phyloP scores from a whole-genome alignment of 2,329 filamentous ascomycete species.

The Paecilomyces dactylethromorphus region DNA sequence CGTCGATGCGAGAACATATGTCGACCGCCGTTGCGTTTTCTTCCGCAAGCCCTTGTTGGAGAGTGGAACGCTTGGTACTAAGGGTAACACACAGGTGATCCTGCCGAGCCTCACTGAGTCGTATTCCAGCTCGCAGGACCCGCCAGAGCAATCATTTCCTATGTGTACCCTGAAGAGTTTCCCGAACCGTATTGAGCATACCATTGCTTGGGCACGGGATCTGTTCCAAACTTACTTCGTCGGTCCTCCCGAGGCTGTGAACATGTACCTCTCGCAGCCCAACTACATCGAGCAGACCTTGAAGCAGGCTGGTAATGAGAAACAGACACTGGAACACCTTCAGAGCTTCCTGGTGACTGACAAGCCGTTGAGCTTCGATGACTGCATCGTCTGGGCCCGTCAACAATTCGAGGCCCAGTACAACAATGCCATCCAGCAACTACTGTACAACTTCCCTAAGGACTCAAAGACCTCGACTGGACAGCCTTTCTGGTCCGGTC shows the following conservation, averaged over 20 bases:
- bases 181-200: constrained; percentile 97
- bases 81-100: constrained; percentile 96
- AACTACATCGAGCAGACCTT: constrained; percentile 82
- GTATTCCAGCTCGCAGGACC: constrained; percentile 94
- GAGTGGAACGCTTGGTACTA: constrained; percentile 96
- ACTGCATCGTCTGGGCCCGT: constrained; percentile 94
- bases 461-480: constrained; percentile 83
- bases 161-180: constrained; percentile 98
- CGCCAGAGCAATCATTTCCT: constrained; percentile 95
- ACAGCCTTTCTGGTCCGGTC: constrained; percentile 94
- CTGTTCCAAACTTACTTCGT: constrained; percentile 93
- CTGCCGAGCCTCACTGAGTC: constrained; percentile 89
- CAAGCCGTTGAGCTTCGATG: constrained; percentile 85
- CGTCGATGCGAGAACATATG: constrained; percentile 92
- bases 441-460: constrained; percentile 95
- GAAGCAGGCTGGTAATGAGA: constrained; percentile 92
- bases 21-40: constrained; percentile 93
- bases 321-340: constrained; percentile 83
- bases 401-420: constrained; percentile 94
- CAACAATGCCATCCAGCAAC: constrained; percentile 91
- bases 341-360: constrained; percentile 86
- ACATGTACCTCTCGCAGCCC: constrained; percentile 84
- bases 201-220: constrained; percentile 95
- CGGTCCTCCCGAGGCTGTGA: constrained; percentile 87
- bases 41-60: constrained; percentile 96